Base-by-base conservation (phyloP, 352 stramenopile genomes). In the Globisporangium emineosum region DNA sequence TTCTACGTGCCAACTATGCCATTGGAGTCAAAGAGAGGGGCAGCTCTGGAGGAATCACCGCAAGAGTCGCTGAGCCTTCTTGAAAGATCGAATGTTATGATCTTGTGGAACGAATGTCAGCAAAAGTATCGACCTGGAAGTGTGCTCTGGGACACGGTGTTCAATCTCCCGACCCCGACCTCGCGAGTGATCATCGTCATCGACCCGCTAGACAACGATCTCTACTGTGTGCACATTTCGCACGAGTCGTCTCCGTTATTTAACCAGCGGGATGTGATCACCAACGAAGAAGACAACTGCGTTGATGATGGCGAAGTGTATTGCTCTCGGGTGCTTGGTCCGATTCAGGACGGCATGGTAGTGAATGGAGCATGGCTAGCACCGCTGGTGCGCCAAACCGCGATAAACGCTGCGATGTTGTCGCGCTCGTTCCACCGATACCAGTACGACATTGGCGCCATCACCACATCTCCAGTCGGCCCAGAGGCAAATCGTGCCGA, bases 71-170 rank as follows among this genome's bases (percentile, higher is more conserved):
- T 75, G 17, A 68, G 51, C 25, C 64, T 93, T 2, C 73, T 94
- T 27, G 75, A 82, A 64, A 73, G 82, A 33, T 77, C 84, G 9
- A 92, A 89, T 21, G 85, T 94, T 23, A 65, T 96, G 30, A 93
- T 96, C 54, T 72, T 96, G 40, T 96, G 87, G 87, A 96, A 94
- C 57, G 87, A 96, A 54, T 90, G 76, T 43, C 87, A 96, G 60
- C 83, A 93, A 68, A 91, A 87, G 32, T 96, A 96, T 52, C 77
- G 75, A 13, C 87, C 85, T 5, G 85, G 85, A 1, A 91, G 73
- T 30, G 79, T 90, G 25, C 69, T 96, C 7, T 96, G 87, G 87
- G 84, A 93, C 25, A 76, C 83, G 1, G 78, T 79, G 12, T 92
- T 89, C 62, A 82, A 86, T 33, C 70, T 96, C 23, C 85, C 87